phyloP scores from a whole-genome alignment of 2,329 filamentous ascomycete species.

The Atkinsonella texensis region DNA sequence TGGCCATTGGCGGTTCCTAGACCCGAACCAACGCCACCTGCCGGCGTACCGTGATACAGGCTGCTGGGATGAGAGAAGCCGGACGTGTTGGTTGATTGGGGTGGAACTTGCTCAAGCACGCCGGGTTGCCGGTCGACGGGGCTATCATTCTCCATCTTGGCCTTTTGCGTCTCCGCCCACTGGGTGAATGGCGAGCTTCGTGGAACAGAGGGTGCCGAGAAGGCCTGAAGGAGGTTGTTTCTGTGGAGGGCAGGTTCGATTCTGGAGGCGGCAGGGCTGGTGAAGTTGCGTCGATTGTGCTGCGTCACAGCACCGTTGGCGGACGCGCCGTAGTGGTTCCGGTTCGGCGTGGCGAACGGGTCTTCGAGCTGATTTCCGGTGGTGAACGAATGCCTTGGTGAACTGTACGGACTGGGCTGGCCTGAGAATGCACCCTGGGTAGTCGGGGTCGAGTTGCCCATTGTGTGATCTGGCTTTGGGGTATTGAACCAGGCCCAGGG shows the following conservation, averaged over 20 bases:
- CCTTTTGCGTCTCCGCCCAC: slow-evolving; percentile 16
- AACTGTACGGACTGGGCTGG: slow-evolving; percentile 14
- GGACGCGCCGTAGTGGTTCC: slow-evolving; percentile 5
- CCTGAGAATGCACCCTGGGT: slow-evolving; percentile 16
- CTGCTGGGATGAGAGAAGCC: slow-evolving; percentile 39
- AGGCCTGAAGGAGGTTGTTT: slow-evolving; percentile 24
- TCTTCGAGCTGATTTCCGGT: slow-evolving; percentile 16
- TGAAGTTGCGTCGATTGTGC: slow-evolving; percentile 3
- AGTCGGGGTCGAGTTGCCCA: slow-evolving; percentile 7
- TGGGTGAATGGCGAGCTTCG: slow-evolving; percentile 20
- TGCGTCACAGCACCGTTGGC: background rate
- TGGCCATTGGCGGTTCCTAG: slow-evolving; percentile 7
- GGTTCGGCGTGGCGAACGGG: slow-evolving; percentile 19
- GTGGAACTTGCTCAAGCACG: slow-evolving; percentile 5
- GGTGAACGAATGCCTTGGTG: slow-evolving; percentile 10
- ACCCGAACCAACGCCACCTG: slow-evolving; percentile 11
- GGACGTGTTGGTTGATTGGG: slow-evolving; percentile 18
- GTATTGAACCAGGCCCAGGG: slow-evolving; percentile 40
- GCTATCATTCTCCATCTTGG: slow-evolving; percentile 10
- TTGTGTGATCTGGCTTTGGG: slow-evolving; percentile 18
- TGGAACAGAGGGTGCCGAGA: slow-evolving; percentile 15
- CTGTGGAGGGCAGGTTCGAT: slow-evolving; percentile 20
- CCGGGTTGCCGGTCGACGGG: slow-evolving; percentile 11
- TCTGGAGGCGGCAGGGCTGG: slow-evolving; percentile 2
- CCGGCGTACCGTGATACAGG: slow-evolving; percentile 36